Conservation (phyloP, 2,329 filamentous ascomycete genomes). For the Calonectria crousiana region DNA sequence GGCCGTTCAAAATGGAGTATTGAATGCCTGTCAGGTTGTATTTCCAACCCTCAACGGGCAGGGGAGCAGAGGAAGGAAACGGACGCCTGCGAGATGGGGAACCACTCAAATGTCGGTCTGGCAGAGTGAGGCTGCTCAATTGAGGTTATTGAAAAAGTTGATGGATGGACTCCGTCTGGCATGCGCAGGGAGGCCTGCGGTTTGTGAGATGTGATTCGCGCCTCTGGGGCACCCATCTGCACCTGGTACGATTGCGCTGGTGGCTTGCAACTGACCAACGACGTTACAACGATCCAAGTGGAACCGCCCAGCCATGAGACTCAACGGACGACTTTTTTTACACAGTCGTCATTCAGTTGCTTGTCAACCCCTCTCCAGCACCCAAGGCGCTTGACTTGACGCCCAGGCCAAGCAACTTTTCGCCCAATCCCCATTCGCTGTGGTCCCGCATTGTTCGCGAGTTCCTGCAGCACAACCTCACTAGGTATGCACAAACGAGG, state of each 20-base stretch:
- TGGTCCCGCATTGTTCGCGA: constrained; percentile 7
- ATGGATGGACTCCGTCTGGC: constrained; percentile 33
- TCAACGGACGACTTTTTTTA: constrained; percentile 21
- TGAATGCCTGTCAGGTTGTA: constrained; percentile 1
- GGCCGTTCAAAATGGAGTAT: background rate
- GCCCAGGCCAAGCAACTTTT: background rate
- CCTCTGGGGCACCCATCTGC: constrained; percentile 8
- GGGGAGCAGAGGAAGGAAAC: background rate
- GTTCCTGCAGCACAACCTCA: constrained; percentile 9
- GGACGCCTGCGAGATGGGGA: constrained; percentile 7
- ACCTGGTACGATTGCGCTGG: constrained; percentile 38
- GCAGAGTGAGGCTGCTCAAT: constrained; percentile 28
- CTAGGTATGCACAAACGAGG: background rate
- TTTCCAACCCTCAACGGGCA: constrained; percentile 5
- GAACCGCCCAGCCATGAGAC: constrained; percentile 30
- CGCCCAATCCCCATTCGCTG: background rate
- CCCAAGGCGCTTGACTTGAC: background rate
- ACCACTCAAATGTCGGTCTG: constrained; percentile 43
- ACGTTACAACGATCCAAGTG: constrained; percentile 40
- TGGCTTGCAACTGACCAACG: constrained; percentile 38
- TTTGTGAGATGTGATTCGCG: constrained; percentile 38
- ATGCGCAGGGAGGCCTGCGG: constrained; percentile 29
- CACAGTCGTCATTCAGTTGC: background rate
- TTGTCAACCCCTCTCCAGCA: constrained; percentile 7
- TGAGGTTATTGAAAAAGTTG: constrained; percentile 17